Conservation (phyloP, 306 rosid genomes). For the Quercus berberidifolia region DNA sequence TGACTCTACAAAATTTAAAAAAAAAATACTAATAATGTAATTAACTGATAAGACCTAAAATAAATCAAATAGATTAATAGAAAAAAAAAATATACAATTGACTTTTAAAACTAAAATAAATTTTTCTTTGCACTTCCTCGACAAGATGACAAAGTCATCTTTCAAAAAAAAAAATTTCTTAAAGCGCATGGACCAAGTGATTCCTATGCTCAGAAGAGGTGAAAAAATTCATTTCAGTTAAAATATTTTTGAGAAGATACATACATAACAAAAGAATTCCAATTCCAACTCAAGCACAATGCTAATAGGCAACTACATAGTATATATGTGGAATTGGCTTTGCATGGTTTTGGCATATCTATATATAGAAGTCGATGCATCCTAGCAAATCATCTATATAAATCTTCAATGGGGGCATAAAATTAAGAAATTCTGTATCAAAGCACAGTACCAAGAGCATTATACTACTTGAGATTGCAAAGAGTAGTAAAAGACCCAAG, state of each 20-base stretch:
- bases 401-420: too few relatives aligned
- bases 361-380: not conserved
- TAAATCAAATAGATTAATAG: too few relatives aligned
- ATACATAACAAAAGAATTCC: not conserved
- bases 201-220: not conserved
- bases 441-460: not conserved
- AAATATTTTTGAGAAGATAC: not conserved
- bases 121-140: too few relatives aligned
- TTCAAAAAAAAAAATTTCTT: not conserved
- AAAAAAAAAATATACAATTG: too few relatives aligned
- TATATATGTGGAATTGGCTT: not conserved
- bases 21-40: too few relatives aligned
- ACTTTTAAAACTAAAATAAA: too few relatives aligned
- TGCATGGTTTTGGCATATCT: not conserved
- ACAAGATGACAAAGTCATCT: not conserved
- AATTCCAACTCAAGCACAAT: not conserved
- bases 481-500: not conserved
- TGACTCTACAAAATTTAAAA: too few relatives aligned
- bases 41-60: too few relatives aligned
- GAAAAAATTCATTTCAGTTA: not conserved
- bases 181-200: not conserved
- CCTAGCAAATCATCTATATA: too few relatives aligned
- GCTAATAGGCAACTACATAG: not conserved
- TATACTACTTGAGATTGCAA: not conserved
- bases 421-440: too few relatives aligned